phyloP scores from a whole-genome alignment of 1,284 basidiomycete species.

The Cutaneotrichosporon sp. region DNA sequence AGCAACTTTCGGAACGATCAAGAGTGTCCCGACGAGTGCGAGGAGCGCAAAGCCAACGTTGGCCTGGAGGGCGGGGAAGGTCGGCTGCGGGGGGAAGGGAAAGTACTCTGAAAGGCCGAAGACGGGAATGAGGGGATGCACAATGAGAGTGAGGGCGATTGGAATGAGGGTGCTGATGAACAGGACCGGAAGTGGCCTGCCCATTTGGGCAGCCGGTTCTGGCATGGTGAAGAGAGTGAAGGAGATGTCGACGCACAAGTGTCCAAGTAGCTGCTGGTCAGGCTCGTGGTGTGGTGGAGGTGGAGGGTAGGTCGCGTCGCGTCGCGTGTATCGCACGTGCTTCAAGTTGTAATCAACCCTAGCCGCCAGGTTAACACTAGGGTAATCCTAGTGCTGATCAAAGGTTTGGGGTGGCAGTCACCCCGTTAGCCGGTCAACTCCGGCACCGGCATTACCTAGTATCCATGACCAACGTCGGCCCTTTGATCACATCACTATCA shows the following conservation, averaged over 20 bases:
- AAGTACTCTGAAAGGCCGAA: slow-evolving; percentile 32
- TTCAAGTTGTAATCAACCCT: too few species aligned
- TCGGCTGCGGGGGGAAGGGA: slow-evolving; percentile 36
- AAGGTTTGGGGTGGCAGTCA: background rate
- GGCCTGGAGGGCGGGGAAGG: slow-evolving; percentile 55
- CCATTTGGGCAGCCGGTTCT: slow-evolving; percentile 10
- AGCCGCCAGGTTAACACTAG: too few species aligned
- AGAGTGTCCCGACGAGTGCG: slow-evolving; percentile 69
- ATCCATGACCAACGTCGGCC: too few species aligned
- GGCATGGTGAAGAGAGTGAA: background rate
- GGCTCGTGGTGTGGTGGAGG: background rate
- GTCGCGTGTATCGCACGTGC: background rate
- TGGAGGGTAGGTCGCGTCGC: background rate
- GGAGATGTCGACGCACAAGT: background rate
- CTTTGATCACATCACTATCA: too few species aligned
- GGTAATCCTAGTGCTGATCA: too few species aligned
- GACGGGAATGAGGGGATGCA: slow-evolving; percentile 44
- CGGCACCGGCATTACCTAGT: too few species aligned
- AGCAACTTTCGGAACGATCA: slow-evolving; percentile 71
- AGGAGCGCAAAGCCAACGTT: slow-evolving; percentile 77
- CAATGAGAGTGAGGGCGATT: slow-evolving; percentile 41
- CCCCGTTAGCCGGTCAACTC: background rate
- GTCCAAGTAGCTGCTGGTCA: background rate
- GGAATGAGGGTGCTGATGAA: slow-evolving; percentile 42
- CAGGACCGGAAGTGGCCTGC: slow-evolving; percentile 36